Conservation (phyloP, 805 yeast species). For the Pichia kluyveri region DNA sequence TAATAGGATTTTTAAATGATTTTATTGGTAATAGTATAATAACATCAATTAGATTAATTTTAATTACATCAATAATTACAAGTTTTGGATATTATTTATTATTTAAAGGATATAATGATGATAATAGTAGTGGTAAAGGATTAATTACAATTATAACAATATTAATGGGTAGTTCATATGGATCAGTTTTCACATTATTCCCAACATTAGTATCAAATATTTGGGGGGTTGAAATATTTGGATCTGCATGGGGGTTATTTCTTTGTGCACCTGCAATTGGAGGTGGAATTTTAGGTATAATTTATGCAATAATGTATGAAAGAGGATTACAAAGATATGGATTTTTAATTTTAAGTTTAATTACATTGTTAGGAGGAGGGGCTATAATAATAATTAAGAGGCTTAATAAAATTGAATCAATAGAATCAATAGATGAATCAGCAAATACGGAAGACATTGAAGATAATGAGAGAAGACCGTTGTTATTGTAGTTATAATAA, state of each 20-base stretch:
- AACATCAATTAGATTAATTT: not conserved
- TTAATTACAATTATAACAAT: not conserved
- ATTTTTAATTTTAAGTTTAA: no score
- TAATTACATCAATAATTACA: not conserved
- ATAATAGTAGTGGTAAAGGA: not conserved
- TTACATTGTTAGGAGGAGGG: no score
- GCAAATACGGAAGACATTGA: no score
- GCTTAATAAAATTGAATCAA: no score
- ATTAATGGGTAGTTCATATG: constrained; percentile 57
- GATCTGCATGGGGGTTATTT: constrained; percentile 84
- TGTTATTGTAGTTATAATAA: no score
- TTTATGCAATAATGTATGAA: constrained; percentile 44
- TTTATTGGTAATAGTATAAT: constrained; percentile 24
- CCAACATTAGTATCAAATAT: constrained; percentile 72
- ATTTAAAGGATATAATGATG: no score
- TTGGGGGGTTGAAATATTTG: constrained; percentile 84
- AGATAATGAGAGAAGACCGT: no score
- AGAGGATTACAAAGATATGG: not conserved
- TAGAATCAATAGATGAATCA: no score
- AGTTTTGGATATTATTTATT: not conserved
- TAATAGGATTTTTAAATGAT: constrained; percentile 62
- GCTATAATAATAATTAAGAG: no score
- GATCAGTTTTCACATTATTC: constrained; percentile 72
- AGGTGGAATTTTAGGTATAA: constrained; percentile 53
- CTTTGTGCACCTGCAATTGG: constrained; percentile 88